Base-by-base conservation (phyloP, 2,329 filamentous ascomycete genomes). In the Orbilia ellipsospora region DNA sequence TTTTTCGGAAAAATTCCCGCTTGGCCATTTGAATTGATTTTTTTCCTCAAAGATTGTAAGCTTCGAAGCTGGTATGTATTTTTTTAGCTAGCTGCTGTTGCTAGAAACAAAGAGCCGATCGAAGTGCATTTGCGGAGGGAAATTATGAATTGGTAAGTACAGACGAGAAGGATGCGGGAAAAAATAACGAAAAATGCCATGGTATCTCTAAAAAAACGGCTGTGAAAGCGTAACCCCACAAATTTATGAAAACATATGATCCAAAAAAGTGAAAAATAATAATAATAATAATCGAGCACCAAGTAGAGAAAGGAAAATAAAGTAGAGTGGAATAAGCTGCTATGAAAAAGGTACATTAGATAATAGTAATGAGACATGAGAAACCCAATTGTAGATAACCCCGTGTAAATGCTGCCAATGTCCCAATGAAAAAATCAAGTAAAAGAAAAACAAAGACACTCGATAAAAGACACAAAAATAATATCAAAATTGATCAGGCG, bases 401-500 rank as follows among this genome's bases (percentile, higher is more conserved):
- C 70, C 70, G 52, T 74, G 70, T 74, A 74, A 74, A 74, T 74
- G 70, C 70, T 68, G 63, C 70, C 70, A 67, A 57, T 64, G 70
- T 74, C 70, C 70, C 70, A 68, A 68, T n/a, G 36, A 73, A 57
- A 62, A 52, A 64, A 63, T 67, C 45, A 45, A 73, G 31, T 28
- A 56, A 55, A 67, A 63, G 63, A 28, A 23, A 55, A 48, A n/a
- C 48, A 13, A 28, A n/a, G 18, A 7, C 16, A 48, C 15, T 48
- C 13, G 13, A 48, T 7, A n/a, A n/a, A 48, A 48, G 44, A 18
- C 13, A 45, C 18, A 52, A 52, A 18, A 48, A 48, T 8, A 28
- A 61, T 18, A 40, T 15, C 56, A 62, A 23, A 62, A 74, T 48
- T 20, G 40, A 67, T 42, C 36, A 57, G 63, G 23, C 36, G 62